Conservation (phyloP, 768 basidiomycete species). For the Inosperma sp. region DNA sequence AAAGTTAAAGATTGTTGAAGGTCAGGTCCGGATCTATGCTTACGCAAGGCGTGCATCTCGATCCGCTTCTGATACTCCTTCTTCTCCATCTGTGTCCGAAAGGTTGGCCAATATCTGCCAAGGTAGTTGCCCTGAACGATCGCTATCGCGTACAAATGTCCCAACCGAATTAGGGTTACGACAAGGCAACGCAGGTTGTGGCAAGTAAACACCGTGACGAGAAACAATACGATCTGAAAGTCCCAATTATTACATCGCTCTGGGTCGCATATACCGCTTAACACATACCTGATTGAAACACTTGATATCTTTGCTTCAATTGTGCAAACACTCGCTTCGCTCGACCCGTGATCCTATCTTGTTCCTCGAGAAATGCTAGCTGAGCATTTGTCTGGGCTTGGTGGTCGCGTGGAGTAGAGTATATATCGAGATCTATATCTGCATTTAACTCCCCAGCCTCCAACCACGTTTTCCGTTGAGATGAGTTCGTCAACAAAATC, state of each 20-base stretch:
- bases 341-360: conserved; percentile 69
- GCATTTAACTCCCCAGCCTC: conserved; percentile 53
- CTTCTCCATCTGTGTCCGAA: conserved; percentile 67
- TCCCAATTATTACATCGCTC: background rate
- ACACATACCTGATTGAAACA: conserved; percentile 11
- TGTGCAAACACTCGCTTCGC: conserved; percentile 48
- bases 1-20: conserved; percentile 1
- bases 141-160: conserved; percentile 3
- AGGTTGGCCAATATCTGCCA: conserved; percentile 27
- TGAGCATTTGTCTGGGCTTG: conserved; percentile 48
- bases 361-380: conserved; percentile 57
- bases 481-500: conserved; percentile 42
- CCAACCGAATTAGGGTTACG: conserved; percentile 31
- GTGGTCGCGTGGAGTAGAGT: conserved; percentile 59
- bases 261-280: background rate
- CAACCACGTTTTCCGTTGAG: conserved; percentile 52
- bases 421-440: conserved; percentile 65
- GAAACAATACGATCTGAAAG: conserved; percentile 29
- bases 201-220: conserved; percentile 47
- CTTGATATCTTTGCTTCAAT: conserved; percentile 16
- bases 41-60: conserved; percentile 72
- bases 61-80: conserved; percentile 57
- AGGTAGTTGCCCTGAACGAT: conserved; percentile 6
- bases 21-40: conserved; percentile 21
- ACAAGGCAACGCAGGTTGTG: conserved; percentile 29